Evolutionary conservation across 2,329 filamentous ascomycete species (phyloP), one percentile per base, ranked within the genome.

Genomic region (Penicillium crustosum): DNA sequence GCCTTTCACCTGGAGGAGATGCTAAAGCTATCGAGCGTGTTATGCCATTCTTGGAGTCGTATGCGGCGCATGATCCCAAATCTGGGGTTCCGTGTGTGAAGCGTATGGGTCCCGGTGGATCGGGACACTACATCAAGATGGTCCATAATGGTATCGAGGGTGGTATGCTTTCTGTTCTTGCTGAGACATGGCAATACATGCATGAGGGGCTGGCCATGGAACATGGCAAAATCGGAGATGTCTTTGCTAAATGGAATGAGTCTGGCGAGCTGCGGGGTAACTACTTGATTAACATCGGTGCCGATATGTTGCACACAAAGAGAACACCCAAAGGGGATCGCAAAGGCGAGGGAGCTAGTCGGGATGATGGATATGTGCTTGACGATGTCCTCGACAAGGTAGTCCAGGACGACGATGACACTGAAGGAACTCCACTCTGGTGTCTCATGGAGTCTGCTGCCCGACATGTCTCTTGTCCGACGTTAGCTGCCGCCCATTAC

Each of bases 101-200:
- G 0, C 78, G 80, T 27, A 79, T 87, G 47, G 87, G 88, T 0
- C 81, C 82, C 2, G 83, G 83, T 0, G 87, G 87, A 1, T 81
- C 83, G 1, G 88, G 88, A 0, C 87, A 90, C 70, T 90, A 87
- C 66, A 86, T 89, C 41, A 90, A 91, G 76, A 90, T 90, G 86
- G 81, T 89, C 4, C 88, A 90, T 69, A 89, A 90, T 62, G 87
- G 87, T 1, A 89, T 90, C 59, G 87, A 90, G 68, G 86, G 89
- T 60, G 87, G 86, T 2, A 88, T 90, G 83, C 83, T 90, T 76
- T 83, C 75, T 53, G 79, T 82, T 0, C 79, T 89, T 6, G 82
- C 82, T 15, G 88, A 90, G 69, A 83, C 83, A 3, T 90, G 86
- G 85, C 79, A 79, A 0, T 79, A 89, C 33, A 83, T 90, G 76